These are phyloP conservation scores for Goniomonas avonlea DNA, from an alignment of 78 protist genomes.

Conservation along the genomic window DNA sequence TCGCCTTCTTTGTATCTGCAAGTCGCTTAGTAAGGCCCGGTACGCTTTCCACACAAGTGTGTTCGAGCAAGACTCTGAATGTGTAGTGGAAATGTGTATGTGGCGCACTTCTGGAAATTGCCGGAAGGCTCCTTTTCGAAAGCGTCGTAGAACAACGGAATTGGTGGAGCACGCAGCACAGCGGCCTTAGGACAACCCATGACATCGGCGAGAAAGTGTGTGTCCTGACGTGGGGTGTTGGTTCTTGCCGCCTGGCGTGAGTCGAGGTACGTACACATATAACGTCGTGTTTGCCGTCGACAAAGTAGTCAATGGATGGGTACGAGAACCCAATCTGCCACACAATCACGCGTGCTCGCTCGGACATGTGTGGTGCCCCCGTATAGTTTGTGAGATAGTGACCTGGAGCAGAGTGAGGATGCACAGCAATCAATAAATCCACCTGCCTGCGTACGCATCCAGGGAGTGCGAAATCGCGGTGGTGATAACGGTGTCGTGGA, in stretches of 20 bases:
- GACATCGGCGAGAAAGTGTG: slow-evolving; percentile 1
- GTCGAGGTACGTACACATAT: no score
- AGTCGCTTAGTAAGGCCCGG: no score
- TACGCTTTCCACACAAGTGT: no score
- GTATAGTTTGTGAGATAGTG: not conserved
- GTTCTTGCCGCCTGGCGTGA: no score
- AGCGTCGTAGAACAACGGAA: not conserved
- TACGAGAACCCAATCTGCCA: slow-evolving; percentile 26
- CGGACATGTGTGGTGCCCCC: not conserved
- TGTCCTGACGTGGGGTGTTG: no score
- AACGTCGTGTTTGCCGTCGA: no score
- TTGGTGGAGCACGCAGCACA: not conserved
- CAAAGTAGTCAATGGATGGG: slow-evolving; percentile 13
- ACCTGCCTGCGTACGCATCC: not conserved
- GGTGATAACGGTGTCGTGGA: not conserved
- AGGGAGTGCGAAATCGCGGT: slow-evolving; percentile 8
- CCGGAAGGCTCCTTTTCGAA: no score
- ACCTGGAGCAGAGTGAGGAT: not conserved
- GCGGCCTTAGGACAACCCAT: slow-evolving; percentile 17
- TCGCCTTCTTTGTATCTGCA: no score
- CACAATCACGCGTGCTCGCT: not conserved
- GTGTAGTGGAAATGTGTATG: no score
- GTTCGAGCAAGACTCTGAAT: no score
- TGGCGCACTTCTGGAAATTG: no score
- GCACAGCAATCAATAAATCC: not conserved